phyloP scores from a whole-genome alignment of 805 yeast species.

The Kazachstania viticola region DNA sequence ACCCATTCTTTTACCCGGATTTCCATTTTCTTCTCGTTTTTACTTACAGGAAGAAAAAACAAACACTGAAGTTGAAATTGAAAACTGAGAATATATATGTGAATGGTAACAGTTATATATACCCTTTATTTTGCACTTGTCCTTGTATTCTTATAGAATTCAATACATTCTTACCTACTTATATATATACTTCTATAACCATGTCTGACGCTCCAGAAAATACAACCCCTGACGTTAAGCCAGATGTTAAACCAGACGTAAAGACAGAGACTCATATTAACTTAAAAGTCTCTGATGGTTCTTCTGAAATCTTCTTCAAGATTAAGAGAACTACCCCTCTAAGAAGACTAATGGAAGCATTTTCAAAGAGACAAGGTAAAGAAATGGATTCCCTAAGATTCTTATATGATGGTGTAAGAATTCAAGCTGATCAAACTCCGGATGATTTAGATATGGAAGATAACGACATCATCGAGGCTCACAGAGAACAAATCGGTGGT shows the following conservation, averaged over 20 bases:
- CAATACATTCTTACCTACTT: neutral
- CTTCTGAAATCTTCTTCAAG: slow-evolving; percentile 89
- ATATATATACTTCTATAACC: neutral
- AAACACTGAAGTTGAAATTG: too few species aligned
- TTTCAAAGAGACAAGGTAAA: slow-evolving; percentile 95
- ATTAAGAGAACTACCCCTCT: slow-evolving; percentile 87
- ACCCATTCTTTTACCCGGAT: too few species aligned
- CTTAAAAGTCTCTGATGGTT: slow-evolving; percentile 87
- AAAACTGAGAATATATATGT: too few species aligned
- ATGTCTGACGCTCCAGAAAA: slow-evolving; percentile 20
- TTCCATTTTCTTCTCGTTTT: too few species aligned
- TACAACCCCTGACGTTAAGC: slow-evolving; percentile 25
- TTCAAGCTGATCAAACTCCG: slow-evolving; percentile 82
- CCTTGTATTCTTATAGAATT: too few species aligned
- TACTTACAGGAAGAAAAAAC: too few species aligned
- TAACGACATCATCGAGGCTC: slow-evolving; percentile 94
- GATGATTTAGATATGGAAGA: slow-evolving; percentile 88
- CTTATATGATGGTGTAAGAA: slow-evolving; percentile 86
- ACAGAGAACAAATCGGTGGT: slow-evolving; percentile 83
- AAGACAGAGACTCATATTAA: slow-evolving; percentile 77
- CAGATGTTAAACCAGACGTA: slow-evolving; percentile 37
- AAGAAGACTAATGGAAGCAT: slow-evolving; percentile 93
- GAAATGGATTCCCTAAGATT: slow-evolving; percentile 73
- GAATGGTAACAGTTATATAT: too few species aligned
- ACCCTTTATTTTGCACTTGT: too few species aligned